phyloP scores from a whole-genome alignment of 2,329 filamentous ascomycete species.

The Bertia moriformis region DNA sequence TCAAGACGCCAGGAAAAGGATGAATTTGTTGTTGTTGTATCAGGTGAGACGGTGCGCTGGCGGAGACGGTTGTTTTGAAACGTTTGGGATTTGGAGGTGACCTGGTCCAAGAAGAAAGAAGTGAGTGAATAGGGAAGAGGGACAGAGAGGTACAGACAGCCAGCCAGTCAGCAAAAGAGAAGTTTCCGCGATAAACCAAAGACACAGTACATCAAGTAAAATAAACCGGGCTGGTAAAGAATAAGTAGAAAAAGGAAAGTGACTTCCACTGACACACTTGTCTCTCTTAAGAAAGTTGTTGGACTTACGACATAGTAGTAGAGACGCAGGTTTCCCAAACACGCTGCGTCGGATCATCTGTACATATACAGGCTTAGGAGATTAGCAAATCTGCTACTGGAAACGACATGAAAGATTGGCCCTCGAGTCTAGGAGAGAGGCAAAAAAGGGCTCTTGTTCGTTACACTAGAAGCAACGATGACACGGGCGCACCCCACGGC shows the following conservation, averaged over 20 bases:
- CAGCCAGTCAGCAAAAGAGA: neutral
- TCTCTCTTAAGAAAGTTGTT: too few species aligned
- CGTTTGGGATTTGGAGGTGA: conserved; percentile 23
- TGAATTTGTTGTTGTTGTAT: conserved; percentile 17
- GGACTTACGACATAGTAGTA: conserved; percentile 1
- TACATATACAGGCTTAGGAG: neutral
- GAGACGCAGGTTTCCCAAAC: neutral
- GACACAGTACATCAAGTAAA: too few species aligned
- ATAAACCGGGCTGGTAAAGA: too few species aligned
- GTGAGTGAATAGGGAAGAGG: too few species aligned
- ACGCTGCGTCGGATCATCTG: neutral
- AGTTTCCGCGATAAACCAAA: neutral
- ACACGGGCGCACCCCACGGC: conserved; percentile 1
- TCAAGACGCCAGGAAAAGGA: conserved; percentile 16
- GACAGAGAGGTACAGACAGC: too few species aligned
- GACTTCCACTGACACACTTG: too few species aligned
- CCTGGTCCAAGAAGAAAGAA: conserved; percentile 9
- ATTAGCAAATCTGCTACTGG: neutral
- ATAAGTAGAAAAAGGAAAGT: too few species aligned
- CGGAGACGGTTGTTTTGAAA: conserved; percentile 20
- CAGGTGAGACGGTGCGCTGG: conserved; percentile 17
- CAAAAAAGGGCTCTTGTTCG: conserved; percentile 1
- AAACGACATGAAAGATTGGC: neutral
- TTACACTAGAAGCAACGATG: conserved; percentile 1
- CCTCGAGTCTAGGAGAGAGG: conserved; percentile 1